Percentiles rank a stretch among this genome's conserved stretches.
Evolutionary conservation across 2,329 filamentous ascomycete genomes (phyloP).

Genomic region (Cercospora nicotianae): DNA sequence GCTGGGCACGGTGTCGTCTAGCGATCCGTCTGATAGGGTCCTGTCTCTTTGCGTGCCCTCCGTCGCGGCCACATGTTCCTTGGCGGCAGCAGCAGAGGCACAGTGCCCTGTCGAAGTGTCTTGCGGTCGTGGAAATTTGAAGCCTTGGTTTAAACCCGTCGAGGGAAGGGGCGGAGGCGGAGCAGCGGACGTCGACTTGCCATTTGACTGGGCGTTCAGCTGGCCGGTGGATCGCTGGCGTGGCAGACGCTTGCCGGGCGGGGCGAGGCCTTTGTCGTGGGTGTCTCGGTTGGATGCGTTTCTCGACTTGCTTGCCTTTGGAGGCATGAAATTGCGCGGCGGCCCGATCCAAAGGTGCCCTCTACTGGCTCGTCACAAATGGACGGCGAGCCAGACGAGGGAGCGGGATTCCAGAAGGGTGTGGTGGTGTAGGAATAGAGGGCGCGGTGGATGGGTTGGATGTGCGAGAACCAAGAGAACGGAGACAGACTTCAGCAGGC

Average conservation of each 20-base stretch:
- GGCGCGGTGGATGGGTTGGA: constrained; percentile 4
- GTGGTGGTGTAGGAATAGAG: constrained; percentile 17
- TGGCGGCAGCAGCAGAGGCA: constrained; percentile 22
- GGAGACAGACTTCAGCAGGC: background rate
- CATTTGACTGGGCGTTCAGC: constrained; percentile 47
- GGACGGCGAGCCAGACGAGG: constrained; percentile 37
- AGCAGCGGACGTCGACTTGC: constrained; percentile 37
- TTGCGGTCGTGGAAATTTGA: constrained; percentile 38
- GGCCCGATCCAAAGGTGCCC: constrained; percentile 11
- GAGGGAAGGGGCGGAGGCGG: constrained; percentile 43
- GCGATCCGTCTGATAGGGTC: constrained; percentile 46
- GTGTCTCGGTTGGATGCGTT: constrained; percentile 42
- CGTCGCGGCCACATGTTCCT: constrained; percentile 31
- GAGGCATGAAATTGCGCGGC: constrained; percentile 46
- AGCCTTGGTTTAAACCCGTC: constrained; percentile 41
- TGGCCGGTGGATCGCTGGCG: constrained; percentile 50
- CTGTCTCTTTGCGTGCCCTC: constrained; percentile 39
- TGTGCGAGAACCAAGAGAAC: background rate
- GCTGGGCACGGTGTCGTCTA: constrained; percentile 39
- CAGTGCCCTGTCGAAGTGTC: constrained; percentile 25
- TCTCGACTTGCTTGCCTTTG: constrained; percentile 46
- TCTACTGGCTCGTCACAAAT: constrained; percentile 30
- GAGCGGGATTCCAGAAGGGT: constrained; percentile 16
- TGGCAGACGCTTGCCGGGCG: constrained; percentile 67
- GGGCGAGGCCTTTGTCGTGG: constrained; percentile 85